phyloP scores from a whole-genome alignment of 2,329 filamentous ascomycete genomes.

The Sporothrix euskadiensis region DNA sequence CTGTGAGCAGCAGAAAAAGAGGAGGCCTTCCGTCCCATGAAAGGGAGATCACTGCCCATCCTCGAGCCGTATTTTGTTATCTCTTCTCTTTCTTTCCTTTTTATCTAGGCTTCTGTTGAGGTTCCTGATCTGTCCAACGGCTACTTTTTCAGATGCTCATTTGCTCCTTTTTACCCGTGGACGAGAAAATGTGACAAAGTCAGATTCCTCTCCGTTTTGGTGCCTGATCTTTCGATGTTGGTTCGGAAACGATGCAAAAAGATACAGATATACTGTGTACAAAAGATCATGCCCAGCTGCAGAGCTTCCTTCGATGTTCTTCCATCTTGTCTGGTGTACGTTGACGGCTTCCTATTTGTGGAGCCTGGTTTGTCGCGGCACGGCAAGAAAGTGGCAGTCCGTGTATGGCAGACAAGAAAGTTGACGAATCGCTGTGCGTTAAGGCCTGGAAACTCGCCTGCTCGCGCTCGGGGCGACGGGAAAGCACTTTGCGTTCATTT shows the following conservation, averaged over 20 bases:
- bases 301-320: not conserved
- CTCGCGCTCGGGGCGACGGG: slow-evolving; percentile 9
- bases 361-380: not conserved
- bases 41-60: slow-evolving; percentile 3
- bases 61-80: not conserved
- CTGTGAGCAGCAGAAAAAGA: not conserved
- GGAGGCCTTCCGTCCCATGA: slow-evolving; percentile 1
- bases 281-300: not conserved
- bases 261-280: not conserved
- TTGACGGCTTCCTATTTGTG: not conserved
- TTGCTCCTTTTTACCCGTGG: not conserved
- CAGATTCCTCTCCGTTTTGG: not conserved
- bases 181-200: not conserved
- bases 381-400: not conserved
- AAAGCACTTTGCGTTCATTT: not conserved
- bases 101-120: not conserved
- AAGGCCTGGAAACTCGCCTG: not conserved
- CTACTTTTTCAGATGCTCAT: not conserved
- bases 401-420: too few relatives aligned
- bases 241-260: not conserved
- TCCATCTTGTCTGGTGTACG: not conserved
- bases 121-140: not conserved
- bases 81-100: not conserved
- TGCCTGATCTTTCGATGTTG: slow-evolving; percentile 1
- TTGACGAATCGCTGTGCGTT: not conserved